These are phyloP conservation scores for Leccinum obscurum DNA, from an alignment of 768 basidiomycete species.

Conservation along the genomic window DNA sequence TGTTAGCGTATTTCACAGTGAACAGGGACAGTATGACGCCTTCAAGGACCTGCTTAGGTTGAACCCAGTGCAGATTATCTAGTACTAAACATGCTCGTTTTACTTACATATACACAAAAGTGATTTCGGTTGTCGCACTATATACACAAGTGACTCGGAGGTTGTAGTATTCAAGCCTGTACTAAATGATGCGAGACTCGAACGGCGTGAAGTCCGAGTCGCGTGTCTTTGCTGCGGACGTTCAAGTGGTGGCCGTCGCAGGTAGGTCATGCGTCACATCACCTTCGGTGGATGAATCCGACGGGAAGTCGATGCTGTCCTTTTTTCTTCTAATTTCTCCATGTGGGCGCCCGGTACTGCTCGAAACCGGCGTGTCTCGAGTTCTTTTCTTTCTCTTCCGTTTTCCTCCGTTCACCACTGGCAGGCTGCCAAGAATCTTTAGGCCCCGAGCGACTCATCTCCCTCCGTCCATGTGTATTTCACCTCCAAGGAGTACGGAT, in stretches of 20 bases:
- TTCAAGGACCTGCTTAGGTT: no score
- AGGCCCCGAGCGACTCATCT: constrained; percentile 10
- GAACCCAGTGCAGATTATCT: no score
- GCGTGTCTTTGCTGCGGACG: constrained; percentile 5
- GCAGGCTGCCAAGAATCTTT: constrained; percentile 13
- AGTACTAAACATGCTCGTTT: no score
- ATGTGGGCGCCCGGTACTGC: constrained; percentile 9
- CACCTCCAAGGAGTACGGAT: constrained; percentile 5
- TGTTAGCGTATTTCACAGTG: no score
- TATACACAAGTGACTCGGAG: no score
- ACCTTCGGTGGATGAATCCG: constrained; percentile 5
- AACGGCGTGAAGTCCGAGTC: constrained; percentile 7
- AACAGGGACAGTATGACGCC: no score
- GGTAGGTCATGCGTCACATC: constrained; percentile 4
- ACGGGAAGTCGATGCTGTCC: constrained; percentile 4
- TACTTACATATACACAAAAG: no score
- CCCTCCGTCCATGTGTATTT: constrained; percentile 8
- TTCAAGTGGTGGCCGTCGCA: background rate
- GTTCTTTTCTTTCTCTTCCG: background rate
- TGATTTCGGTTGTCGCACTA: no score
- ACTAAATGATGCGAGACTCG: background rate
- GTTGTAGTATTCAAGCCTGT: no score
- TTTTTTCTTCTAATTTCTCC: background rate
- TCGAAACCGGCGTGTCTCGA: background rate
- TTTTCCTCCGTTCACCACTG: constrained; percentile 5